Evolutionary conservation across 2,329 filamentous ascomycete genomes (phyloP), one percentile per base, ranked within the genome.

Genomic region (Thielaviopsis euricoi): DNA sequence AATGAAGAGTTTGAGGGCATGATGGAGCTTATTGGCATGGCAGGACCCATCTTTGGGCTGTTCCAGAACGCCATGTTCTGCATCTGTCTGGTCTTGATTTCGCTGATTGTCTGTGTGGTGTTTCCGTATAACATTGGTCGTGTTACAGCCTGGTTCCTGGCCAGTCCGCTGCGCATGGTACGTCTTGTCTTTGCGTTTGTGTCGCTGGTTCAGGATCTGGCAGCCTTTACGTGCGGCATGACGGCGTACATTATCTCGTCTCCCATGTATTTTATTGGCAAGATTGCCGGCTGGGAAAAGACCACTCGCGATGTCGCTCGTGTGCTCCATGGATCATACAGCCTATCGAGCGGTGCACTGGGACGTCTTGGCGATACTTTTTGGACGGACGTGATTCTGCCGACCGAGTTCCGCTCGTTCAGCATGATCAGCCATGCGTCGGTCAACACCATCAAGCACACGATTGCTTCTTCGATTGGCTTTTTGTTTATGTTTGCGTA

Each of bases 61-160:
- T 82, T 97, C 63, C 93, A 98, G 66, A 98, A 98, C 64, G 89
- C 87, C 58, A 83, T 96, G 17, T 98, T 98, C 70, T 95, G 91
- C 67, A 85, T 87, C 7, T 85, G 97, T 52, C 77, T 98, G 26
- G 89, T 98, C 15, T 86, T 87, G 0, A 80, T 91, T 55, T 95
- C 90, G 15, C 82, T 98, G 49, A 85, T 89, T 56, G 74, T 86
- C 60, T 91, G 89, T 55, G 82, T 97, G 51, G 95, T 93, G 73
- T 72, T 95, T 55, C 93, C 93, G 0, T 98, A 97, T 71, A 85
- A 96, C 58, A 83, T 89, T 66, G 93, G 93, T 15, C 90, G 95
- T 63, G 74, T 95, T 25, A 82, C 87, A 4, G 76, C 97, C 50
- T 83, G 91, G 67, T 74, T 90, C 54, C 68, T 91, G 23, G 88